Conservation (phyloP, 2,329 filamentous ascomycete species). For the Fusarium globosum region DNA sequence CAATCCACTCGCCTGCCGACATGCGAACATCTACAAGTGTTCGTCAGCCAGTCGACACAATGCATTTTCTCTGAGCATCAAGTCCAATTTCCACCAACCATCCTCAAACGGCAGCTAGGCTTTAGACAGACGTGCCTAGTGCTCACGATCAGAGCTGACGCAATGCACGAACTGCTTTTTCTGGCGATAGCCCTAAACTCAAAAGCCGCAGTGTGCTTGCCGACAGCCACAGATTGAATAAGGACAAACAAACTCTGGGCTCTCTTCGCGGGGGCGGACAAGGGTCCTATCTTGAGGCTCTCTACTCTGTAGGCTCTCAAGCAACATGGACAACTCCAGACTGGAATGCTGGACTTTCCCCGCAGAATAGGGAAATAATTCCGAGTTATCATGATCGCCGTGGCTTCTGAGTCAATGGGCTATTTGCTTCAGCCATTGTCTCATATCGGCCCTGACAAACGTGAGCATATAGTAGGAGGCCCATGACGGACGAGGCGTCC, state of each 20-base stretch:
- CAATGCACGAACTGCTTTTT: slow-evolving; percentile 40
- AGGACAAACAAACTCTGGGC: slow-evolving; percentile 11
- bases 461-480: slow-evolving; percentile 17
- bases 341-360: slow-evolving; percentile 29
- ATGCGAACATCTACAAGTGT: background rate
- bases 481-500: slow-evolving; percentile 38
- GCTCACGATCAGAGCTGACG: slow-evolving; percentile 43
- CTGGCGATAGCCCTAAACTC: slow-evolving; percentile 38
- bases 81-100: slow-evolving; percentile 38
- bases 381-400: slow-evolving; percentile 21
- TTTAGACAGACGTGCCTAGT: slow-evolving; percentile 33
- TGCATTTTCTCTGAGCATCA: background rate
- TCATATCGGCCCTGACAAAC: slow-evolving; percentile 28
- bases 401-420: slow-evolving; percentile 5
- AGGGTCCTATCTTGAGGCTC: slow-evolving; percentile 38
- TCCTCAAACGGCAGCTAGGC: slow-evolving; percentile 31
- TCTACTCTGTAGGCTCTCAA: slow-evolving; percentile 9
- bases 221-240: slow-evolving; percentile 3
- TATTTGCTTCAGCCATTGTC: slow-evolving; percentile 16
- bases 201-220: slow-evolving; percentile 40
- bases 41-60: slow-evolving; percentile 9
- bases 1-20: slow-evolving; percentile 9
- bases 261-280: slow-evolving; percentile 18
- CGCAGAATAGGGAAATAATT: slow-evolving; percentile 15
- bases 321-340: background rate